These are phyloP conservation scores for Sporisorium iseilematis-ciliati DNA, from an alignment of 1,284 basidiomycete genomes.

Conservation along the genomic window DNA sequence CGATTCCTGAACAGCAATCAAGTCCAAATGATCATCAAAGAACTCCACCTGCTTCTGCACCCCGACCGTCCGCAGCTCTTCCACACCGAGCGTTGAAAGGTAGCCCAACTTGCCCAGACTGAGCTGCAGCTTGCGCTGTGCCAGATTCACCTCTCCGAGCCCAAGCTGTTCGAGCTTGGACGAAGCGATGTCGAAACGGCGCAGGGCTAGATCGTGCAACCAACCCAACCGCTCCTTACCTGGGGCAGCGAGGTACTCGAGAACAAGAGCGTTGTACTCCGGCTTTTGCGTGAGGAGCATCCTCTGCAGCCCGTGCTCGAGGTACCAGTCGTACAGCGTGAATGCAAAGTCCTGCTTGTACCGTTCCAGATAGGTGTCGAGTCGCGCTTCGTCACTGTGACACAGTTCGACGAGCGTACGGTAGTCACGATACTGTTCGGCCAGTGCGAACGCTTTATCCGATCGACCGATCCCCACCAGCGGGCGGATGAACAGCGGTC, in stretches of 20 bases:
- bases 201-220: conserved; percentile 86
- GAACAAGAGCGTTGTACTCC: conserved; percentile 77
- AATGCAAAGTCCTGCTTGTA: conserved; percentile 88
- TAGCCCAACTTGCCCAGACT: conserved; percentile 90
- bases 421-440: conserved; percentile 88
- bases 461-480: conserved; percentile 79
- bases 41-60: conserved; percentile 68
- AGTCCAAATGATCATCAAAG: conserved; percentile 73
- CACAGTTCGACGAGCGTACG: conserved; percentile 83
- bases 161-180: conserved; percentile 74
- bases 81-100: conserved; percentile 73
- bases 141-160: conserved; percentile 73
- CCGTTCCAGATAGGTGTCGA: conserved; percentile 79
- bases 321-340: conserved; percentile 82
- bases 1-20: conserved; percentile 74
- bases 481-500: conserved; percentile 81
- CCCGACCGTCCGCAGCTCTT: conserved; percentile 37
- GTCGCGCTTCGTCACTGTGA: conserved; percentile 72
- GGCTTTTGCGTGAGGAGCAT: conserved; percentile 81
- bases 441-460: conserved; percentile 81
- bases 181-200: conserved; percentile 78
- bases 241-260: conserved; percentile 79
- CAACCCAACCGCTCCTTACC: conserved; percentile 79
- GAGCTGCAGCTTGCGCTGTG: conserved; percentile 79
- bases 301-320: conserved; percentile 76